phyloP scores from a whole-genome alignment of 163 green algal species.

The Volvox carteri region DNA sequence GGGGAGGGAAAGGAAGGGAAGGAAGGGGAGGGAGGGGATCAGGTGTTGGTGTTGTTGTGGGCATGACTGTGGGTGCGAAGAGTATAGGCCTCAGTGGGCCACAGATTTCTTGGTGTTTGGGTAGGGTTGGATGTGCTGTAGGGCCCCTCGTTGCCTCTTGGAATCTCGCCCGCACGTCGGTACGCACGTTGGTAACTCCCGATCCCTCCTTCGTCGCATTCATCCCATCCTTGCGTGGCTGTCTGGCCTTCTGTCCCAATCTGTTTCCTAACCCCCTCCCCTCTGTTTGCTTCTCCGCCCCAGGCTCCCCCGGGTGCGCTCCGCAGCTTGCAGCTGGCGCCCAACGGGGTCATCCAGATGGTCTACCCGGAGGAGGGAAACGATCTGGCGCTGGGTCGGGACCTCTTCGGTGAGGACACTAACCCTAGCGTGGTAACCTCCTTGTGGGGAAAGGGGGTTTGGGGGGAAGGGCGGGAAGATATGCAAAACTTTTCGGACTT shows the following conservation, averaged over 20 bases:
- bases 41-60: too few relatives aligned
- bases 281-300: neutral
- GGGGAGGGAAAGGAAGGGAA: too few relatives aligned
- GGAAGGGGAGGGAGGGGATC: too few relatives aligned
- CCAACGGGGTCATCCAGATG: constrained; percentile 27
- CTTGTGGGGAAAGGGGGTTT: too few relatives aligned
- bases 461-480: too few relatives aligned
- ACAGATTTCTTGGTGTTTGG: too few relatives aligned
- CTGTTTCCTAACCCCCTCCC: neutral
- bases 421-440: too few relatives aligned
- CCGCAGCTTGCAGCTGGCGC: constrained; percentile 40
- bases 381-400: neutral
- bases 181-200: neutral
- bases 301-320: constrained; percentile 10
- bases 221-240: neutral
- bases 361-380: neutral
- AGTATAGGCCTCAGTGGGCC: too few relatives aligned
- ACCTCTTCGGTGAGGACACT: constrained; percentile 36
- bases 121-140: neutral
- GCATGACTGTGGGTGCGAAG: too few relatives aligned
- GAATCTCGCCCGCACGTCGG: neutral
- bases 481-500: too few relatives aligned
- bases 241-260: neutral
- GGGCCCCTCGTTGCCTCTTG: neutral
- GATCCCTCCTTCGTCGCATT: neutral